Base-by-base conservation (phyloP, 805 yeast species). In the Sugiyamaella marilandica region DNA sequence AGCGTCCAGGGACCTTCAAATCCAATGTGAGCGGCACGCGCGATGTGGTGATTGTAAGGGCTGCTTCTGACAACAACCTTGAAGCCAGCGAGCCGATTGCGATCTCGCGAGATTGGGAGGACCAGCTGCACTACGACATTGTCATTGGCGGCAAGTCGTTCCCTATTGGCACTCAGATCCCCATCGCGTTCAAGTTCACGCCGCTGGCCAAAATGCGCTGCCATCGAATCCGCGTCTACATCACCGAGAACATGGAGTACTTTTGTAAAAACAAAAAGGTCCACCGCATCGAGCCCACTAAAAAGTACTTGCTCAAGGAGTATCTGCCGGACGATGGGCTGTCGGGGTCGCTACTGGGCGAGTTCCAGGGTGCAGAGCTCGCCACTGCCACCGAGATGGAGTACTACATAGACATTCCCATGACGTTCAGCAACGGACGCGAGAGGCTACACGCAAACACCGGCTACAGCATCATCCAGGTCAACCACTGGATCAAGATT, bases 11-110 rank as follows among this genome's bases (percentile, higher is more conserved):
- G 11, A 81, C 97, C 1, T 92, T 94, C 74, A 89, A 90, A 66
- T 74, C 89, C 21, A 86, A 85, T 60, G 68, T 94, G 26, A 63
- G 70, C 5, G 94, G 90, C 1, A 74, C 75, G 51, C 66, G 79
- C 35, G 87, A 87, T 1, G 75, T 94, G 1, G 74, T 73, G 1
- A 71, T 94, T 14, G 79, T 94, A 2, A 74, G 99, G 57, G 77
- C 90, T 0, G 91, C 91, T 10, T 75, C 87, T 1, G 90, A 86
- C 53, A 80, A 79, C 36, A 86, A 89, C 39, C 77, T 85, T 21
- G 98, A 94, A 65, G 92, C 87, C 63, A 83, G 85, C 57, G 99
- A 94, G 65, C 98, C 99, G 0, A 92, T 94, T 50, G 87, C 89
- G 3, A 89, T 94, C 35, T 77, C 85, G 26, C 77, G 95, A 55